Conservation (phyloP, 2,329 filamentous ascomycete species). For the Phyllosticta paracitricarpa region DNA sequence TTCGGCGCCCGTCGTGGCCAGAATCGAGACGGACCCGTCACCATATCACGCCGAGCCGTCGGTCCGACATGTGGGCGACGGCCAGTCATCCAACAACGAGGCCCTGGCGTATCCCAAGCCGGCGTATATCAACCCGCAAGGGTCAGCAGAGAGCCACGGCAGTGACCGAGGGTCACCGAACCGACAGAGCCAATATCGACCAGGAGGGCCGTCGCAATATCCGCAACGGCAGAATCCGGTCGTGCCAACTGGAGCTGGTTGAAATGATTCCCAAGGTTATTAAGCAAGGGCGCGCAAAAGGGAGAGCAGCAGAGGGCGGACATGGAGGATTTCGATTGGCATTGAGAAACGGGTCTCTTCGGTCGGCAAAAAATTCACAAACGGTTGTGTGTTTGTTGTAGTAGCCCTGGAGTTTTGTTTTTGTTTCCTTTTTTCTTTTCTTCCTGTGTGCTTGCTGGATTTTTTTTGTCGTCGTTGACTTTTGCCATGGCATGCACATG, state of each 20-base stretch:
- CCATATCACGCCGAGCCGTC: constrained; percentile 77
- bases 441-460: neutral
- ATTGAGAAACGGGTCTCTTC: neutral
- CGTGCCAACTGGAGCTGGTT: constrained; percentile 10
- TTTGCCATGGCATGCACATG: neutral
- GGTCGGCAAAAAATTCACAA: neutral
- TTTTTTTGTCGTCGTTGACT: neutral
- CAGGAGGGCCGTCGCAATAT: constrained; percentile 24
- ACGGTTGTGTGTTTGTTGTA: neutral
- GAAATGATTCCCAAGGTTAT: neutral
- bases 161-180: constrained; percentile 21
- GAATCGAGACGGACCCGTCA: constrained; percentile 81
- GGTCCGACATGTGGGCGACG: constrained; percentile 57
- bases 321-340: neutral
- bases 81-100: constrained; percentile 14
- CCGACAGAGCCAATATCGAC: constrained; percentile 27
- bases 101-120: constrained; percentile 25
- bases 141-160: constrained; percentile 23
- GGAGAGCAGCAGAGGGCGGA: neutral
- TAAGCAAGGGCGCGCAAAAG: neutral
- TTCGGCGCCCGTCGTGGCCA: constrained; percentile 47
- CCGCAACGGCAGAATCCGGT: constrained; percentile 26
- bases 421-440: neutral
- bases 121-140: constrained; percentile 23
- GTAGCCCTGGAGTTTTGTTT: neutral